phyloP scores from a whole-genome alignment of 2,329 filamentous ascomycete species.

The Penicillium concentricum region DNA sequence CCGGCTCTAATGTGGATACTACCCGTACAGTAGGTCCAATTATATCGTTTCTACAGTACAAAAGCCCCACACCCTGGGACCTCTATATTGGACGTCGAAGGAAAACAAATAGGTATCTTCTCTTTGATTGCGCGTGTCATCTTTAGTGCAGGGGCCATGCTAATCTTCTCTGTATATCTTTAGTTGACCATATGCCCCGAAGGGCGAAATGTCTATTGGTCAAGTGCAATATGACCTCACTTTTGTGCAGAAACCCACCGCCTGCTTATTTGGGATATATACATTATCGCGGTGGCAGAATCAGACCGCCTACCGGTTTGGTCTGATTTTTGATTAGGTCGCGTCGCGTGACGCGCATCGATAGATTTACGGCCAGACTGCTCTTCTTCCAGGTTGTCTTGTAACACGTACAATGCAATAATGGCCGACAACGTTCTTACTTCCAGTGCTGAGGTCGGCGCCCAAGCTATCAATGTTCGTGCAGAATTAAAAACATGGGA shows the following conservation, averaged over 20 bases:
- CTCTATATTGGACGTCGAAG: not conserved
- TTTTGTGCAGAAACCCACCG: not conserved
- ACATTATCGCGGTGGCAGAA: not conserved
- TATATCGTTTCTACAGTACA: too few species aligned
- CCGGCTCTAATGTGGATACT: too few species aligned
- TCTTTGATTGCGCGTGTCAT: constrained; percentile 60
- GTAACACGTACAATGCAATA: constrained; percentile 21
- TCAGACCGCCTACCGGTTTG: not conserved
- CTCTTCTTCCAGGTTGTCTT: not conserved
- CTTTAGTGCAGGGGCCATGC: constrained; percentile 86
- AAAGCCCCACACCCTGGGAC: not conserved
- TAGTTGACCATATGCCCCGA: constrained; percentile 59
- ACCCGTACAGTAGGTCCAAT: too few species aligned
- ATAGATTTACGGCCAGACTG: constrained; percentile 4
- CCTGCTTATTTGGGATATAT: rapidly evolving
- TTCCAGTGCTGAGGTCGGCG: constrained; percentile 26
- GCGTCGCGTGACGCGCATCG: constrained; percentile 22
- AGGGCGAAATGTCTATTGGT: not conserved
- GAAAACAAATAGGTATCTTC: not conserved
- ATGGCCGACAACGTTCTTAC: constrained; percentile 27
- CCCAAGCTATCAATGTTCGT: constrained; percentile 37
- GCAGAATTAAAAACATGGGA: constrained; percentile 51
- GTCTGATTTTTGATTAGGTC: constrained; percentile 19
- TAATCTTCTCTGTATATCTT: constrained; percentile 75
- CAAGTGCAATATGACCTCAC: not conserved